Evolutionary conservation across 2,329 filamentous ascomycete species (phyloP).

Genomic region (Colletotrichum simmondsii): DNA sequence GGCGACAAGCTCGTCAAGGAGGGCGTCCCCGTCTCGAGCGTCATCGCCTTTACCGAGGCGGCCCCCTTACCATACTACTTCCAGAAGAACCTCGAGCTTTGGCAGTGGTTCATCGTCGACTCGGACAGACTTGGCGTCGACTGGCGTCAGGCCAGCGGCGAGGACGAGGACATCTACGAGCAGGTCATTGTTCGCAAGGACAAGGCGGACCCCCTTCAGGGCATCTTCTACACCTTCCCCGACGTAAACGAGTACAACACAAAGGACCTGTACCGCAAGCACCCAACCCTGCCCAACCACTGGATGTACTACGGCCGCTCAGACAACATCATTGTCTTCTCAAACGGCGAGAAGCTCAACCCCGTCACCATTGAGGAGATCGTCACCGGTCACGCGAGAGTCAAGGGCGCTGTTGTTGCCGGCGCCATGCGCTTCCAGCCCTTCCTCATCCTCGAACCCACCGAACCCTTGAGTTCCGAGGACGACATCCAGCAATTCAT

Average conservation of each 20-base stretch:
- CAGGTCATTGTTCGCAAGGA: constrained; percentile 51
- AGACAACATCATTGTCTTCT: constrained; percentile 58
- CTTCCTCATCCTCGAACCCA: constrained; percentile 57
- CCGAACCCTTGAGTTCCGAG: constrained; percentile 44
- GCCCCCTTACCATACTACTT: constrained; percentile 52
- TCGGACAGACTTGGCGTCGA: constrained; percentile 53
- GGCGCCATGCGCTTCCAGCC: constrained; percentile 59
- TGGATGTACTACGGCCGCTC: constrained; percentile 48
- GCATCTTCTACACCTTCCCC: constrained; percentile 55
- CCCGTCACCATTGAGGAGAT: constrained; percentile 54
- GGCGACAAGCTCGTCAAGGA: constrained; percentile 50
- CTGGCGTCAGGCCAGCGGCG: constrained; percentile 46
- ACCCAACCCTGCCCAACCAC: constrained; percentile 48
- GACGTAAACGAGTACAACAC: constrained; percentile 49
- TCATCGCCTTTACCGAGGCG: constrained; percentile 55
- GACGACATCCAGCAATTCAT: constrained; percentile 44
- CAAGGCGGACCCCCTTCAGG: constrained; percentile 46
- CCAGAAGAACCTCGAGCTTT: constrained; percentile 37
- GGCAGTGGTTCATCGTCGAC: constrained; percentile 42
- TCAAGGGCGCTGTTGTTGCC: constrained; percentile 57
- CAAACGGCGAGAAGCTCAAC: constrained; percentile 63
- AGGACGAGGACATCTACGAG: constrained; percentile 47
- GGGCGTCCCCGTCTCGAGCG: constrained; percentile 48
- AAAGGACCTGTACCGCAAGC: constrained; percentile 55
- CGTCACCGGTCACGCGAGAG: constrained; percentile 48